Evolutionary conservation across 202 grass and related monocot genomes (phyloP).

Genomic region (Digitaria exilis): DNA sequence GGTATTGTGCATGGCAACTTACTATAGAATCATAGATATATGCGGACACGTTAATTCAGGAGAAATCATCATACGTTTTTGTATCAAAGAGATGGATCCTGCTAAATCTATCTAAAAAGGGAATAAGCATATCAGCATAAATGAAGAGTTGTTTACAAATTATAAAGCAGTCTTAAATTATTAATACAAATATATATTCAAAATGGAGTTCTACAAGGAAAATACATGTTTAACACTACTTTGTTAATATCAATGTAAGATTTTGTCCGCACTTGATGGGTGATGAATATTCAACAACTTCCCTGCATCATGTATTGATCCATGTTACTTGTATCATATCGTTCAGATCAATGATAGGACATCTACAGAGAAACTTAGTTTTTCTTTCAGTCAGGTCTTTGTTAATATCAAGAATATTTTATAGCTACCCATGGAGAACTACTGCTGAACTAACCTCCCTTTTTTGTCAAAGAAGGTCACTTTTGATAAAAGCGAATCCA

Average conservation of each 20-base stretch:
- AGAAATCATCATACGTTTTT: background rate
- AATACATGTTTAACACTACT: background rate
- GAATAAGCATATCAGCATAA: background rate
- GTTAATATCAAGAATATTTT: slow-evolving; percentile 33
- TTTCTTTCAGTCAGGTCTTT: slow-evolving; percentile 38
- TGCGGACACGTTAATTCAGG: background rate
- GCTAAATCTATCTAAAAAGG: background rate
- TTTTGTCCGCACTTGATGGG: slow-evolving; percentile 29
- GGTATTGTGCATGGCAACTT: background rate
- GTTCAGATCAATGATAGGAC: slow-evolving; percentile 17
- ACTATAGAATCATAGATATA: background rate
- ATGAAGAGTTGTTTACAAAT: background rate
- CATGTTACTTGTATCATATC: slow-evolving; percentile 5
- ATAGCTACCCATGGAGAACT: background rate
- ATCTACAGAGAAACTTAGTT: slow-evolving; percentile 26
- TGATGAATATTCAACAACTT: slow-evolving; percentile 25
- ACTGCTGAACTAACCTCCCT: background rate
- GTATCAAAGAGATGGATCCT: background rate
- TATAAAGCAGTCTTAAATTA: slow-evolving; percentile 11
- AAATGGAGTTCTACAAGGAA: background rate
- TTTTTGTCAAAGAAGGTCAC: slow-evolving; percentile 2
- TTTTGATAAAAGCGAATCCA: slow-evolving; percentile 23
- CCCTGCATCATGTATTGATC: background rate
- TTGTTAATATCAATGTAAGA: slow-evolving; percentile 9
- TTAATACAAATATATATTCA: slow-evolving; percentile 22